A percentile compares a stretch with the other conserved stretches of the same genome.
Conservation (phyloP, 2,329 filamentous ascomycete species). For the Tympanopsis confertula region DNA sequence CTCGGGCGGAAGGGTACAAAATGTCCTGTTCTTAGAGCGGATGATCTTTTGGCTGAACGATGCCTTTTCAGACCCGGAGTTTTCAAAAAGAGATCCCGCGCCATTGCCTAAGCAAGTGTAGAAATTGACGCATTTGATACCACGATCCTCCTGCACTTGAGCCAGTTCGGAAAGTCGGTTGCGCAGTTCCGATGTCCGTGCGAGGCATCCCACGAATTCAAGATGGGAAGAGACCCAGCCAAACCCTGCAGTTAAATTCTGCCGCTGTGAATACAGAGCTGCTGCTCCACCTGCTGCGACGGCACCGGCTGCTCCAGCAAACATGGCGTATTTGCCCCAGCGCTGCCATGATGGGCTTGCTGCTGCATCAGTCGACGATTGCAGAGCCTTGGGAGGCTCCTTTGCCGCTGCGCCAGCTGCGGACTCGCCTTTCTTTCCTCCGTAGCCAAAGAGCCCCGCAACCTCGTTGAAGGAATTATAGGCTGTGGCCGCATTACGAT, state of each 20-base stretch:
- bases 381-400: conserved; percentile 9
- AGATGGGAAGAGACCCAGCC: conserved; percentile 52
- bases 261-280: conserved; percentile 48
- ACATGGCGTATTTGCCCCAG: conserved; percentile 51
- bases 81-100: conserved; percentile 6
- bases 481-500: not conserved
- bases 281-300: conserved; percentile 47
- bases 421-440: conserved; percentile 6
- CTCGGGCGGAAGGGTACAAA: conserved; percentile 39
- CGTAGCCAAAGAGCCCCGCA: not conserved
- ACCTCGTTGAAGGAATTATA: not conserved
- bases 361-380: conserved; percentile 28
- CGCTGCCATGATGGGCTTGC: conserved; percentile 38
- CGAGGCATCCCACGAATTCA: conserved; percentile 50
- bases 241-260: conserved; percentile 42
- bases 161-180: conserved; percentile 37
- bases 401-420: not conserved
- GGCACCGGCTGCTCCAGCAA: conserved; percentile 49
- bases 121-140: not conserved
- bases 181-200: conserved; percentile 41
- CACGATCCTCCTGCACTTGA: conserved; percentile 22
- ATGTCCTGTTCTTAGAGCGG: conserved; percentile 39
- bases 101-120: not conserved
- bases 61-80: conserved; percentile 8
- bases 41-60: conserved; percentile 22